Evolutionary conservation across 371 early-diverging fungal genomes (phyloP).

Genomic region (Vairimorpha ceranae): DNA sequence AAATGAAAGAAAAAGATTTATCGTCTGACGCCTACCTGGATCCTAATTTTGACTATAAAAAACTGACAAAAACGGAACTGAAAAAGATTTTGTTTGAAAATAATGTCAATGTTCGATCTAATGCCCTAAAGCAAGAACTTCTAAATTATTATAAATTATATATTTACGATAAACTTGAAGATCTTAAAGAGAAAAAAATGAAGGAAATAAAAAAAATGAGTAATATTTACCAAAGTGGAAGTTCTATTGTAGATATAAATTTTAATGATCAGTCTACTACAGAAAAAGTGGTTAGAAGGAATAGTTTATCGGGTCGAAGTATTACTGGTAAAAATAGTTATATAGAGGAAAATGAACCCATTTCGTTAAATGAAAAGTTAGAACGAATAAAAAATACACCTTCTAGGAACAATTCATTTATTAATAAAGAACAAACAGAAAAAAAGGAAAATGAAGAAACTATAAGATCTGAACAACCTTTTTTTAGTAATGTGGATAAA

Average conservation of each 20-base stretch:
- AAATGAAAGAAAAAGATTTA: conserved; percentile 2
- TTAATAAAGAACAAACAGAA: neutral
- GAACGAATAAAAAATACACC: neutral
- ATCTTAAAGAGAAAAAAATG: conserved; percentile 9
- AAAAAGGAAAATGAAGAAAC: neutral
- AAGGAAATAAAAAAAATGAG: conserved; percentile 32
- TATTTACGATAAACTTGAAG: conserved; percentile 48
- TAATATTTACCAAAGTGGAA: conserved; percentile 42
- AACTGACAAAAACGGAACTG: conserved; percentile 52
- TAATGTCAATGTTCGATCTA: conserved; percentile 39
- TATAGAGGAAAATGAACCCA: neutral
- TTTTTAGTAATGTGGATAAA: neutral
- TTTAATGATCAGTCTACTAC: neutral
- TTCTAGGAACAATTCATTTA: neutral
- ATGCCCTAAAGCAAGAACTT: conserved; percentile 34
- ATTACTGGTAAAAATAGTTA: neutral
- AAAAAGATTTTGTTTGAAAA: conserved; percentile 55
- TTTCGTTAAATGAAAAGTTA: neutral
- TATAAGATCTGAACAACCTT: neutral
- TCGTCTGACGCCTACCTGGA: conserved; percentile 41
- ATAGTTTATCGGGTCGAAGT: neutral
- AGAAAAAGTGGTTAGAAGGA: neutral
- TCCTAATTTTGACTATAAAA: conserved; percentile 52
- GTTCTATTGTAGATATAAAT: neutral
- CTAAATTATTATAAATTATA: conserved; percentile 41